phyloP scores from a whole-genome alignment of 2,329 filamentous ascomycete genomes.

The Parafenestella ontariensis region DNA sequence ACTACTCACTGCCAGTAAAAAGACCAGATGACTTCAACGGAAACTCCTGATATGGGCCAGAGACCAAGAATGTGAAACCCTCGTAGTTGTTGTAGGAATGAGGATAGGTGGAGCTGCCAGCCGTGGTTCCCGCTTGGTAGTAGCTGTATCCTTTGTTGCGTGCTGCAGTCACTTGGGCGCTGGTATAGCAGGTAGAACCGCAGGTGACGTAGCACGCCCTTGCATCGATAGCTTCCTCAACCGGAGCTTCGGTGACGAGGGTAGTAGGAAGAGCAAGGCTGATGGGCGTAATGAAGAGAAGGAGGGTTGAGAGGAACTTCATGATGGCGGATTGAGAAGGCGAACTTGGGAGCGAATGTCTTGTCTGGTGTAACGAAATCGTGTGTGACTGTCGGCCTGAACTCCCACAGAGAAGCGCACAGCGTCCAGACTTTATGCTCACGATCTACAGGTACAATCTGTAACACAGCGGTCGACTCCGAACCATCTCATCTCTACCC shows the following conservation, averaged over 20 bases:
- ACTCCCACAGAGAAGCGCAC: background rate
- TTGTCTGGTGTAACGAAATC: constrained; percentile 9
- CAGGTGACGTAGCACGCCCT: constrained; percentile 61
- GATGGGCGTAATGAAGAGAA: constrained; percentile 23
- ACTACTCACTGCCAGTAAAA: constrained; percentile 62
- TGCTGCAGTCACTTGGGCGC: constrained; percentile 58
- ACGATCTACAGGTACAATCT: background rate
- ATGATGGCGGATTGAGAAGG: constrained; percentile 10
- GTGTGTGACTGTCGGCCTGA: constrained; percentile 10
- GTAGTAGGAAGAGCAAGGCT: constrained; percentile 30
- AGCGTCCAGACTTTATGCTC: constrained; percentile 11
- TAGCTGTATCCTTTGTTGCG: constrained; percentile 60
- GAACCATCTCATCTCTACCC: constrained; percentile 10
- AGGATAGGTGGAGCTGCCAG: constrained; percentile 59
- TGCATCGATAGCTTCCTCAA: constrained; percentile 33
- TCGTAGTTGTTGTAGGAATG: constrained; percentile 69
- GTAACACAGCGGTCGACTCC: constrained; percentile 23
- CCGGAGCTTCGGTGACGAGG: constrained; percentile 9
- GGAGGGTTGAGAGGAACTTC: constrained; percentile 27
- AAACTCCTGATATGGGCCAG: constrained; percentile 69
- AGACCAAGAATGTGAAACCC: constrained; percentile 65
- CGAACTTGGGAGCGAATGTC: constrained; percentile 13
- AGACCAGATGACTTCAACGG: constrained; percentile 61
- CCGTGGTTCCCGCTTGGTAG: constrained; percentile 51
- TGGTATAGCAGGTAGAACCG: constrained; percentile 61